Base-by-base conservation (phyloP, 1,284 basidiomycete species). In the Pseudozyma hubeiensis region DNA sequence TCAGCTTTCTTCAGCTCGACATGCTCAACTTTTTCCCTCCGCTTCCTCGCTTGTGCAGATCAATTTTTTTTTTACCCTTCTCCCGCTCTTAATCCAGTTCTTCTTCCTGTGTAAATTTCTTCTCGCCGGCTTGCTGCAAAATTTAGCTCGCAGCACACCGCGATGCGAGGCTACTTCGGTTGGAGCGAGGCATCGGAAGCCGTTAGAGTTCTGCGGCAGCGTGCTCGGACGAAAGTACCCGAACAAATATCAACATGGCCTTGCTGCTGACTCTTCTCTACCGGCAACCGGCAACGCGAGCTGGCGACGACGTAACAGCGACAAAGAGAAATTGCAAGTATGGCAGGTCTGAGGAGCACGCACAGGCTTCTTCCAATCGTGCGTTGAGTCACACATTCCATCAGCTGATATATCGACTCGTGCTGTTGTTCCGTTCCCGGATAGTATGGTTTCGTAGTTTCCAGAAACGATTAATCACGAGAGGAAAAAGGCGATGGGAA, bases 181-280 rank as follows among this genome's bases (percentile, higher is more conserved):
- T 24, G 24, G 24, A 24, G 24, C 24, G 24, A 24, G 24, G 24
- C 24, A 24, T 24, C 24, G 24, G 24, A 24, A 24, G 24, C 24
- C 24, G 24, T 24, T 24, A 24, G 24, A 24, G 24, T 24, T 24
- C 24, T 48, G 13, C 29, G 34, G 11, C 13, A 13, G 29, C 33
- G 44, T 52, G 62, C 62, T 64, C 56, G 63, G 63, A 40, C 55
- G 63, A 64, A 58, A 53, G 55, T 51, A 52, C 34, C 62, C 61
- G 54, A 64, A 43, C 14, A n/a, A 16, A 41, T 41, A 13, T 37
- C 35, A 37, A 37, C 39, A 8, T 41, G 11, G 8, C 35, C 14
- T 14, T 14, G 35, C 35, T 37, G 35, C 35, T n/a, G 35, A 37
- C 35, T 9, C 35, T 37, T 37, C 14, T 37, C 35, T 37, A 10